Conservation (phyloP, 495 filamentous ascomycete genomes). For the Aspergillus hancockii region DNA sequence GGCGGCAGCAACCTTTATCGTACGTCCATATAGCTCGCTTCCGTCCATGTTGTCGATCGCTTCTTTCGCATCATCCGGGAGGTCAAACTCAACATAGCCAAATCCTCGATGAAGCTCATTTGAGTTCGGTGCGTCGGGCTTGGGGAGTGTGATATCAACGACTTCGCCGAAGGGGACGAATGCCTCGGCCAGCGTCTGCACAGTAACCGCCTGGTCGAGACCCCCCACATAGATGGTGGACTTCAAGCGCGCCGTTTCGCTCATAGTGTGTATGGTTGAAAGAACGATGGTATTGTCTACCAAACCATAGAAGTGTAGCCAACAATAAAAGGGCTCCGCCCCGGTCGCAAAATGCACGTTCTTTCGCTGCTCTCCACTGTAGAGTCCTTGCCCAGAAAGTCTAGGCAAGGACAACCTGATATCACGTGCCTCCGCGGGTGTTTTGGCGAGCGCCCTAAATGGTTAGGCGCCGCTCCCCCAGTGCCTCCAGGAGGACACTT, state of each 20-base stretch:
- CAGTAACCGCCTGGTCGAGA: conserved; percentile 75
- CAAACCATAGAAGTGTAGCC: neutral
- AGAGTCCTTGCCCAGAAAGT: conserved; percentile 8
- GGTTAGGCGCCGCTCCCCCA: conserved; percentile 34
- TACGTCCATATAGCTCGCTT: conserved; percentile 88
- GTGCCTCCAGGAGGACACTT: conserved; percentile 51
- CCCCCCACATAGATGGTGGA: conserved; percentile 88
- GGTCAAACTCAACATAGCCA: conserved; percentile 94
- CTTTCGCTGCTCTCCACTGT: neutral
- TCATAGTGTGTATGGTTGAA: conserved; percentile 53
- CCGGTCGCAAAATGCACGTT: neutral
- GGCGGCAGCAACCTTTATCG: conserved; percentile 87
- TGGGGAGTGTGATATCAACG: conserved; percentile 83
- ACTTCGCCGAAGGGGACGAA: conserved; percentile 98
- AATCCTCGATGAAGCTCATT: conserved; percentile 86
- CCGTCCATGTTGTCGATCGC: conserved; percentile 99
- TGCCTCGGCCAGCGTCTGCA: conserved; percentile 75
- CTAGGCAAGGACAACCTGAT: conserved; percentile 27
- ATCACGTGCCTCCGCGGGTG: conserved; percentile 42
- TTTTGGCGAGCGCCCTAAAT: conserved; percentile 42
- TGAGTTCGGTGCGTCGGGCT: conserved; percentile 70
- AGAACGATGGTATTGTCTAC: neutral
- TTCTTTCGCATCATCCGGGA: conserved; percentile 82
- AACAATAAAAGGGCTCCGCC: neutral
- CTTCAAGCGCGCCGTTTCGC: conserved; percentile 80